phyloP scores from a whole-genome alignment of 306 rosid genomes.

The Medicago ruthenica region DNA sequence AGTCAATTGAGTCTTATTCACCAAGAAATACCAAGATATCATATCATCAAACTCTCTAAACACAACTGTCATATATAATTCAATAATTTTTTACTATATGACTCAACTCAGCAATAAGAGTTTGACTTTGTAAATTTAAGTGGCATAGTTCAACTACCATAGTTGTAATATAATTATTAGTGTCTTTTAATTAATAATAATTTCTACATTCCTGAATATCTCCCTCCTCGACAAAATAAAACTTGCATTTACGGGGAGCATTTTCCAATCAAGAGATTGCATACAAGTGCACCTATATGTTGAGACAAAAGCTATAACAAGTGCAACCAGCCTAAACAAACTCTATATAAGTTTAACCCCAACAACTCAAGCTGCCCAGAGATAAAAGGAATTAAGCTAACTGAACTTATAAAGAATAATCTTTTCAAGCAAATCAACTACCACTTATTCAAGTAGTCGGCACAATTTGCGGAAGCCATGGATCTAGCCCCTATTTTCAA shows the following conservation, averaged over 20 bases:
- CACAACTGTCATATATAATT: background rate
- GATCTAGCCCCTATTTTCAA: no score
- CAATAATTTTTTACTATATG: no score
- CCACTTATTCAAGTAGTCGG: no score
- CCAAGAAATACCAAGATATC: slow-evolving; percentile 56
- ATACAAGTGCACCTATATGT: background rate
- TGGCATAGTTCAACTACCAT: no score
- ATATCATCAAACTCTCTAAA: background rate
- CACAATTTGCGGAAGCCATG: no score
- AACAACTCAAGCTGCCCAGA: background rate
- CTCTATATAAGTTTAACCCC: background rate
- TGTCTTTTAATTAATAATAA: no score
- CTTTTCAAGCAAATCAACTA: background rate
- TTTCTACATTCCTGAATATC: no score
- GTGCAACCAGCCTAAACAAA: background rate
- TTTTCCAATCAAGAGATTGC: background rate
- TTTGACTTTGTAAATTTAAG: no score
- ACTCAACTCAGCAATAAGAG: no score
- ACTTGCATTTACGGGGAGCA: background rate
- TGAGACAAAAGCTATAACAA: background rate
- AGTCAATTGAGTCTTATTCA: slow-evolving; percentile 55
- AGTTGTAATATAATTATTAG: no score
- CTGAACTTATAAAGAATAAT: background rate
- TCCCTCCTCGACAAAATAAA: no score
- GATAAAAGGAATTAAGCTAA: background rate